Evolutionary conservation across 2,329 filamentous ascomycete species (phyloP), one percentile per base, ranked within the genome.

Genomic region (Trichoderma semiorbis): DNA sequence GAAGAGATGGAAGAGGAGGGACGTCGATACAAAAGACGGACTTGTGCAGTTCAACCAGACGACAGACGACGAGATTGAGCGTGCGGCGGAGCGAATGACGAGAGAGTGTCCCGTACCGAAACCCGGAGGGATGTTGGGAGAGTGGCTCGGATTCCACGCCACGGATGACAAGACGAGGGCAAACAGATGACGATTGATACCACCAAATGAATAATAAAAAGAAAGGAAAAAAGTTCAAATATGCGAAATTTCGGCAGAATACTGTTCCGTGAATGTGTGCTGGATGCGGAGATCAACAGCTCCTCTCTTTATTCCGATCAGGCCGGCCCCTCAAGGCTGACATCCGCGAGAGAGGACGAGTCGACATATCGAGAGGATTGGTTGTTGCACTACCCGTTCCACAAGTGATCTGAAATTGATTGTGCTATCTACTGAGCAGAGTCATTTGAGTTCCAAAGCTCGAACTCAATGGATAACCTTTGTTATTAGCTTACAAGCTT

Each of bases 41-140:
- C 82, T 87, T 34, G 85, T 84, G 5, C 84, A 86, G 68, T 88
- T 88, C 75, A 79, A 81, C 73, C 78, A 81, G 69, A 76, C 78
- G 69, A 77, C 79, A 62, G 78, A 79, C 36, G 82, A 85, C 75
- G 78, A 84, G 74, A 73, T 73, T 21, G 77, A 76, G 70, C 65
- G 75, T 72, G 74, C 74, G 61, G 60, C 83, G 78, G 75, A 85
- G 80, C 85, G 83, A 69, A 78, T 82, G 60, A 86, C 86, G 78
- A 88, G 93, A 77, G 93, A 97, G 79, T 99, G 96, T 79, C 96
- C 96, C 0, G 90, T 99, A 14, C 96, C 96, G 6, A 98, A 98
- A 82, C 95, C 96, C 0, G 87, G 90, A 36, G 95, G 94, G 3
- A 83, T 94, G 39, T 83, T 97, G 60, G 93, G 93, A 14, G 88